A percentile compares a stretch with the other conserved stretches of the same genome.
phyloP scores from a whole-genome alignment of 2,329 filamentous ascomycete genomes.

The Thielaviopsis ethacetica region DNA sequence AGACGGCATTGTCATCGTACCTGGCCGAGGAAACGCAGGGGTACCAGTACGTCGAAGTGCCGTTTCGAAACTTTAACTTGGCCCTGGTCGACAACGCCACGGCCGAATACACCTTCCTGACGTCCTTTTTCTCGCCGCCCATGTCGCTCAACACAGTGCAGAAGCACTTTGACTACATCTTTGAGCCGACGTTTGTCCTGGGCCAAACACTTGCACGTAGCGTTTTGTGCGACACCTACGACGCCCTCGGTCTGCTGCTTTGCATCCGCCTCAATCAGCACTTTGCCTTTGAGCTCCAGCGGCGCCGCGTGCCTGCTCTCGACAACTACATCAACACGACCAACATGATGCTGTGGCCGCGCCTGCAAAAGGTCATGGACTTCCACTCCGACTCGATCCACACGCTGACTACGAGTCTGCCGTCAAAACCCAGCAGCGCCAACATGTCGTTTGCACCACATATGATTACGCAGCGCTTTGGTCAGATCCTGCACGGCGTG shows the following conservation, averaged over 20 bases:
- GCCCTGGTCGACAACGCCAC: constrained; percentile 87
- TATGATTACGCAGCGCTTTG: constrained; percentile 85
- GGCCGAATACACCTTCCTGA: constrained; percentile 87
- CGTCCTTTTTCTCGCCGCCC: constrained; percentile 70
- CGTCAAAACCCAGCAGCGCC: constrained; percentile 24
- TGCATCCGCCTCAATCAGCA: constrained; percentile 89
- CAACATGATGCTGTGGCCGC: constrained; percentile 91
- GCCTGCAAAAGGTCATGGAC: constrained; percentile 88
- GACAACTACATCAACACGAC: constrained; percentile 90
- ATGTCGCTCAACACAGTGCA: constrained; percentile 63
- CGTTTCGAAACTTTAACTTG: constrained; percentile 89
- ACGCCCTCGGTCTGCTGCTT: constrained; percentile 75
- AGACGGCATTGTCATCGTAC: constrained; percentile 69
- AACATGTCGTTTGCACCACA: constrained; percentile 57
- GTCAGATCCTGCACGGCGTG: constrained; percentile 76
- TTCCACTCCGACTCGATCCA: constrained; percentile 78
- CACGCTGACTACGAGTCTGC: constrained; percentile 37
- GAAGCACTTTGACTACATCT: constrained; percentile 72
- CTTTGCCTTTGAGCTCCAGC: constrained; percentile 83
- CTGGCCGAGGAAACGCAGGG: constrained; percentile 79
- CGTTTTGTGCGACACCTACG: constrained; percentile 60
- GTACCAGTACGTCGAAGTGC: constrained; percentile 73
- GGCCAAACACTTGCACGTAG: constrained; percentile 62
- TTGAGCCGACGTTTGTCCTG: constrained; percentile 75
- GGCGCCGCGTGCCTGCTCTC: constrained; percentile 73